Percentiles rank a stretch among this genome's conserved stretches.
phyloP scores from a whole-genome alignment of 176 grass and related monocot species.

The Ananas comosus region DNA sequence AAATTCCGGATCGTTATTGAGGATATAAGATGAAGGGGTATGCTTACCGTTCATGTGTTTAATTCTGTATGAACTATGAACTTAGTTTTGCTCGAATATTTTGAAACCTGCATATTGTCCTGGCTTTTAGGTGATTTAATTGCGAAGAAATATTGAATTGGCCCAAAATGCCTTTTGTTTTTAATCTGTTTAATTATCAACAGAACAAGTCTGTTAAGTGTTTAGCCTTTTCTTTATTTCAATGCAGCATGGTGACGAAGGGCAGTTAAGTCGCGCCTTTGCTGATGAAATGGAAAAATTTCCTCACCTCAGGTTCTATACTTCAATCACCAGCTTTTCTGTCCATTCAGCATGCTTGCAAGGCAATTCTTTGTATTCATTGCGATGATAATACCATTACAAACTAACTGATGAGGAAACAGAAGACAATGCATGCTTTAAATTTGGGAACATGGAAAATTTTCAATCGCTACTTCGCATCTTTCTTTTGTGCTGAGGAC shows the following conservation, averaged over 20 bases:
- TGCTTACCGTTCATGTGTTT: too few relatives aligned
- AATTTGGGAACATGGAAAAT: too few relatives aligned
- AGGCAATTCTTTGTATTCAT: background rate
- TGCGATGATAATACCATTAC: background rate
- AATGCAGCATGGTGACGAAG: constrained; percentile 87
- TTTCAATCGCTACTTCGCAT: too few relatives aligned
- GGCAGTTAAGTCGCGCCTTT: constrained; percentile 66
- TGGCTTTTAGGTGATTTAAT: background rate
- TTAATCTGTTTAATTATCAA: background rate
- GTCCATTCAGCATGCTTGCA: background rate
- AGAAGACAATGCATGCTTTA: background rate
- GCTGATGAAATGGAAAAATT: constrained; percentile 73
- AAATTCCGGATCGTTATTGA: too few relatives aligned
- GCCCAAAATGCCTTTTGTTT: background rate
- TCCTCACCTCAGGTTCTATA: constrained; percentile 51
- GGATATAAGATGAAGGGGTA: too few relatives aligned
- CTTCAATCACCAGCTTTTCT: background rate
- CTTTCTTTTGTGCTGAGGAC: too few relatives aligned
- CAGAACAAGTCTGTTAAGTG: background rate
- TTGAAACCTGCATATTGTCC: too few relatives aligned
- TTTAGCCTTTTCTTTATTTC: constrained; percentile 24
- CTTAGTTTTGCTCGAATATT: too few relatives aligned
- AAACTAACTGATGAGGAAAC: background rate
- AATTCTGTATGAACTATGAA: too few relatives aligned
- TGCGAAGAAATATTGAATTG: background rate